A percentile compares a stretch with the other conserved stretches of the same genome.
Evolutionary conservation across 352 stramenopile species (phyloP).

Genomic region (Phytopythium mirpurense): DNA sequence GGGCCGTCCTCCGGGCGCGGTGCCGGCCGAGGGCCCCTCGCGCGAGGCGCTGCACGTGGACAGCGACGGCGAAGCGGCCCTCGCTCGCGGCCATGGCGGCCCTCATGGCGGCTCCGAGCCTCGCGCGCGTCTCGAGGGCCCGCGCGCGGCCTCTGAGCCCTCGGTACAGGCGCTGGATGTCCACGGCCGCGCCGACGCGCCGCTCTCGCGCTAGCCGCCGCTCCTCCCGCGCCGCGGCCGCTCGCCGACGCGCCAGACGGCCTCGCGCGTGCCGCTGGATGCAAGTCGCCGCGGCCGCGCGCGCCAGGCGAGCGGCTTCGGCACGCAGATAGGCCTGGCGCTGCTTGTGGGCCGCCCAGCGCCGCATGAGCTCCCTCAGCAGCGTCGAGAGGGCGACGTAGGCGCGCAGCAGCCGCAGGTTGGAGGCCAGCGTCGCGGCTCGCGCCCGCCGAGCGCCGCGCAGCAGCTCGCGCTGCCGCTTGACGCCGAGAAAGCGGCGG

Average conservation of each 20-base stretch:
- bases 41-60: conserved; percentile 34
- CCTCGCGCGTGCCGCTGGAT: conserved; percentile 41
- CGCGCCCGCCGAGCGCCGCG: conserved; percentile 18
- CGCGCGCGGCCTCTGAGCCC: conserved; percentile 20
- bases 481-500: conserved; percentile 20
- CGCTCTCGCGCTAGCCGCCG: conserved; percentile 13
- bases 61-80: conserved; percentile 11
- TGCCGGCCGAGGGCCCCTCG: conserved; percentile 41
- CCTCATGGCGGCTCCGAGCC: conserved; percentile 15
- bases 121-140: conserved; percentile 9
- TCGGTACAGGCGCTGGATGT: conserved; percentile 39
- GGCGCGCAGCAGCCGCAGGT: conserved; percentile 25
- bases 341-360: conserved; percentile 26
- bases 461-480: conserved; percentile 21
- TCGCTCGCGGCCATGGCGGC: conserved; percentile 9
- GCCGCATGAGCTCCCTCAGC: conserved; percentile 26
- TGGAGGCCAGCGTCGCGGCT: conserved; percentile 13
- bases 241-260: conserved; percentile 29
- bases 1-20: conserved; percentile 9
- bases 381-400: conserved; percentile 24
- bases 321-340: conserved; percentile 30
- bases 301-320: conserved; percentile 22
- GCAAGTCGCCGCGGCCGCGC: conserved; percentile 22
- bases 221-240: conserved; percentile 12
- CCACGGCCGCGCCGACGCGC: conserved; percentile 16